Percentiles rank a stretch among this genome's conserved stretches.
Conservation (phyloP, 495 filamentous ascomycete species). For the Aspergillus nanangensis region DNA sequence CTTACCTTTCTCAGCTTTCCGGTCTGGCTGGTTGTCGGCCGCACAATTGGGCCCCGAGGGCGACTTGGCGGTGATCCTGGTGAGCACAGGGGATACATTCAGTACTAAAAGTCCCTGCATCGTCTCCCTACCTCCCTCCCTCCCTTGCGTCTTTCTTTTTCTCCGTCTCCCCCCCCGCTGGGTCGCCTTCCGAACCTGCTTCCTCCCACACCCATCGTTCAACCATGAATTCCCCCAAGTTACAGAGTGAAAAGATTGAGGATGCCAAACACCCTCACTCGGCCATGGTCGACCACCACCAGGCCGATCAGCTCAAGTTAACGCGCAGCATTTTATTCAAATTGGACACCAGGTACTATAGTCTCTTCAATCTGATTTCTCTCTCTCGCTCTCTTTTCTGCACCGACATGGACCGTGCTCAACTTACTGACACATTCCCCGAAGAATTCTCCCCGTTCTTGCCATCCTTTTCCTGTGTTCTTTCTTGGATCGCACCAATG, state of each 20-base stretch:
- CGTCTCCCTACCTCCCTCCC: too few species aligned
- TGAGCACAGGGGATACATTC: too few species aligned
- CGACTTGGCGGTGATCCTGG: not conserved
- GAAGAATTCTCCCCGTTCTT: conserved; percentile 58
- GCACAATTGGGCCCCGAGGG: not conserved
- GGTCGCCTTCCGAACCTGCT: not conserved
- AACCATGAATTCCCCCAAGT: conserved; percentile 17
- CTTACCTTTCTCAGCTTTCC: too few species aligned
- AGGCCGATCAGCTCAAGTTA: conserved; percentile 19
- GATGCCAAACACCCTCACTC: conserved; percentile 8
- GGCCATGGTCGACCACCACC: conserved; percentile 2
- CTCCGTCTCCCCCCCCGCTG: not conserved
- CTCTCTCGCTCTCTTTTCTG: too few species aligned
- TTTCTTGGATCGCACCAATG: conserved; percentile 53
- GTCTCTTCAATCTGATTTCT: too few species aligned
- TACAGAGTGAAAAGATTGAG: conserved; percentile 11
- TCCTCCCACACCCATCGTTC: not conserved
- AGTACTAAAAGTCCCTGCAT: too few species aligned
- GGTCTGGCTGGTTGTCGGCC: too few species aligned
- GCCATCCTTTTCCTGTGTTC: conserved; percentile 50
- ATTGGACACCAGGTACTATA: conserved; percentile 47
- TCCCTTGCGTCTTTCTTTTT: not conserved
- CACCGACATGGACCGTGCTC: not conserved
- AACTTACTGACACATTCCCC: not conserved
- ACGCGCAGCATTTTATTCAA: conserved; percentile 45